These are phyloP conservation scores for Pyrus bretschneideri DNA, from an alignment of 306 rosid species.

Conservation along the genomic window DNA sequence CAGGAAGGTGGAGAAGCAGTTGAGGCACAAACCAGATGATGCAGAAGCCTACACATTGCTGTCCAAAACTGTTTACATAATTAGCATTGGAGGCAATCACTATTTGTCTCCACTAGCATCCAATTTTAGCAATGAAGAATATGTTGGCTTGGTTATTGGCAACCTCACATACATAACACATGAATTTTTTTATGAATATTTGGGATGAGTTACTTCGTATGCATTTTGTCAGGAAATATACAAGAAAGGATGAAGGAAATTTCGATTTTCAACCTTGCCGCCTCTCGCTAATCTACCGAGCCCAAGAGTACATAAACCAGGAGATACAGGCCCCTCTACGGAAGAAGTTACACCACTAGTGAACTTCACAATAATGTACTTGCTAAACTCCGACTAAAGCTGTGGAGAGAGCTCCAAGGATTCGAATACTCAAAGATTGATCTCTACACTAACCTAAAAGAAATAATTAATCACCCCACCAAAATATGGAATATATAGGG, in stretches of 20 bases:
- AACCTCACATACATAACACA: constrained; percentile 11
- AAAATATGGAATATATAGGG: background rate
- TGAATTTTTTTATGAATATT: background rate
- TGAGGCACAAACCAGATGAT: constrained; percentile 29
- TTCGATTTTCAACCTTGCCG: constrained; percentile 12
- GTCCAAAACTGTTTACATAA: constrained; percentile 39
- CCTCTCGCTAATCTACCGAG: constrained; percentile 20
- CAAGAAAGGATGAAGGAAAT: constrained; percentile 38
- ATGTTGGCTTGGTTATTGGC: constrained; percentile 27
- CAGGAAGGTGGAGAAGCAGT: constrained; percentile 21
- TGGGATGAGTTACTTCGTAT: no score
- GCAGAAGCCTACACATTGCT: constrained; percentile 24
- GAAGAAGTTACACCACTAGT: constrained; percentile 15
- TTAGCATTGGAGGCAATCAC: constrained; percentile 15
- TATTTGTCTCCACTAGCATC: background rate
- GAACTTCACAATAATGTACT: constrained; percentile 33
- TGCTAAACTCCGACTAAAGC: constrained; percentile 10
- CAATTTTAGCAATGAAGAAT: constrained; percentile 6
- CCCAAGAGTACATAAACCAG: constrained; percentile 9
- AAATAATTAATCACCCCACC: constrained; percentile 26
- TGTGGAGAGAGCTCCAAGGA: constrained; percentile 22
- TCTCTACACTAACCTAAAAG: background rate
- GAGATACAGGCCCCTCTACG: constrained; percentile 20
- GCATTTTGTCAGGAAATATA: constrained; percentile 18
- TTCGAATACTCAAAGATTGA: constrained; percentile 34